Evolutionary conservation across 179 eudicot genomes (phyloP).

Genomic region (Corrigiola litoralis): DNA sequence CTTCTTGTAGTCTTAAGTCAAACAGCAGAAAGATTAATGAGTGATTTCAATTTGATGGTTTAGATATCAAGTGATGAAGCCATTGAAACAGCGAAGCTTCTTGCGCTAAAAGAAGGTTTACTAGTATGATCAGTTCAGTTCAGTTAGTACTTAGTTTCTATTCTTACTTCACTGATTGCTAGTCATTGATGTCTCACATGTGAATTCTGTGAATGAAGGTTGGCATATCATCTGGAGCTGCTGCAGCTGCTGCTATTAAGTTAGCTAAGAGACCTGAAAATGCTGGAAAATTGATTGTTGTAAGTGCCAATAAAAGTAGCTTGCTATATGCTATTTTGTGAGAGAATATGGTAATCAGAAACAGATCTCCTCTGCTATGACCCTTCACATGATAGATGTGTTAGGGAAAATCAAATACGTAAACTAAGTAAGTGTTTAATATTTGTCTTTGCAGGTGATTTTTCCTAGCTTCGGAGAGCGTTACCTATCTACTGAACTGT

Average conservation of each 20-base stretch:
- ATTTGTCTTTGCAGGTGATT: slow-evolving; percentile 27
- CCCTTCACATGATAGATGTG: too few species aligned
- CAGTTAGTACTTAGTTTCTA: neutral
- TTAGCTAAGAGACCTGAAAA: slow-evolving; percentile 74
- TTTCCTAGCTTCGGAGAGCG: slow-evolving; percentile 42
- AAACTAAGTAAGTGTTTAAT: too few species aligned
- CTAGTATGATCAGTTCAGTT: slow-evolving; percentile 40
- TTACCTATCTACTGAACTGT: slow-evolving; percentile 34
- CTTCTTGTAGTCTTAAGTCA: too few species aligned
- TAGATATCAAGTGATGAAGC: slow-evolving; percentile 77
- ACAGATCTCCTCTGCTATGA: too few species aligned
- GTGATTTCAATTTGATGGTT: neutral
- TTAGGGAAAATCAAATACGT: too few species aligned
- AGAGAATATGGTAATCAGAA: neutral
- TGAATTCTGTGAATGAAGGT: slow-evolving; percentile 32
- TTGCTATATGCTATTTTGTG: too few species aligned
- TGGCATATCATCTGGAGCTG: slow-evolving; percentile 92
- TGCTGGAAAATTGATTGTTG: slow-evolving; percentile 79
- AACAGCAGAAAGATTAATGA: too few species aligned
- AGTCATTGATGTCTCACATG: neutral
- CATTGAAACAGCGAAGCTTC: slow-evolving; percentile 66
- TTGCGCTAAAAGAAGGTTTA: slow-evolving; percentile 77
- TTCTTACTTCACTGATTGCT: neutral
- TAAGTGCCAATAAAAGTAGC: slow-evolving; percentile 45
- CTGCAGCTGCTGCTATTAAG: slow-evolving; percentile 74